These are phyloP conservation scores for Backusella liffmaniae DNA, from an alignment of 192 early-diverging fungal genomes.

Conservation along the genomic window DNA sequence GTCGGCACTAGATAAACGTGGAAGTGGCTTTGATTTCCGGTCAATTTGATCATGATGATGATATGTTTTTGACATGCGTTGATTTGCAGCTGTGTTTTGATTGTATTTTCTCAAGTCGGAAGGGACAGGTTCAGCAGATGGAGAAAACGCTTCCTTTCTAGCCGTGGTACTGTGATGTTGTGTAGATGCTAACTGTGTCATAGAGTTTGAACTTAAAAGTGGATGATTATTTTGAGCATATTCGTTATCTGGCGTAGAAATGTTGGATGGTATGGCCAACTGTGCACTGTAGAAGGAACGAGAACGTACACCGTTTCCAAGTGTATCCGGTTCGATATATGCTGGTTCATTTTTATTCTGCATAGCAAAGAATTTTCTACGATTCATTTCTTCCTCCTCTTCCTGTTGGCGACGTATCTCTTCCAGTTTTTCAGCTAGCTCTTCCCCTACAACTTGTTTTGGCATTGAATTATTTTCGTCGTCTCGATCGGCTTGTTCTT, in stretches of 20 bases:
- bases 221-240: background rate
- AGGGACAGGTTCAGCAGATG: background rate
- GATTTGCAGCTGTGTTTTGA: background rate
- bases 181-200: background rate
- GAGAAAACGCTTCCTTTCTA: background rate
- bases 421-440: conserved; percentile 11
- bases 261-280: background rate
- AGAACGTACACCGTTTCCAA: background rate
- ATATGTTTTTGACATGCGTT: background rate
- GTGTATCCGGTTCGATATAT: background rate
- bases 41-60: background rate
- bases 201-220: background rate
- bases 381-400: conserved; percentile 33
- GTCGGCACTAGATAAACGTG: background rate
- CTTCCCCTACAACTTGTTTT: background rate
- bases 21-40: background rate
- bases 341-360: background rate
- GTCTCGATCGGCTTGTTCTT: background rate
- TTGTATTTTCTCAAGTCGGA: background rate
- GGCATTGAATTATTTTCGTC: background rate
- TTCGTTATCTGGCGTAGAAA: background rate
- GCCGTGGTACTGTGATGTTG: background rate
- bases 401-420: conserved; percentile 21
- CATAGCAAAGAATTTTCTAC: conserved; percentile 25
- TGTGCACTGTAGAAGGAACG: conserved; percentile 5